A percentile compares a stretch with the other conserved stretches of the same genome.
These are phyloP conservation scores for Hyphopichia wangnamkhiaoensis DNA, from an alignment of 1,139 yeast species.

Conservation along the genomic window DNA sequence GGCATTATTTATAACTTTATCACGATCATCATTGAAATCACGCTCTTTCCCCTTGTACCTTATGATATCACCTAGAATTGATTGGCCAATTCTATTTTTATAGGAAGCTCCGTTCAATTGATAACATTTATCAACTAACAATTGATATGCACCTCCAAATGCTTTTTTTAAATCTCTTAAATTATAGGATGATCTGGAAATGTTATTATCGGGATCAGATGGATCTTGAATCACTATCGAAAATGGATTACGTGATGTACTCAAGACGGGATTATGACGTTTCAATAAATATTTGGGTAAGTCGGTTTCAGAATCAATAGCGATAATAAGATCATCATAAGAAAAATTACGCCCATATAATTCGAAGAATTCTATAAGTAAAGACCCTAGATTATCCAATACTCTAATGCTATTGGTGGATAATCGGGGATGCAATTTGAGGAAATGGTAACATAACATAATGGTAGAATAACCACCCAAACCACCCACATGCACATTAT, in stretches of 20 bases:
- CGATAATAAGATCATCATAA: slow-evolving; percentile 73
- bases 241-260: slow-evolving; percentile 58
- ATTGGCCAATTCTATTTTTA: slow-evolving; percentile 68
- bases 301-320: slow-evolving; percentile 53
- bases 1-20: slow-evolving; percentile 64
- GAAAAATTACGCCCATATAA: slow-evolving; percentile 93
- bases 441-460: slow-evolving; percentile 80
- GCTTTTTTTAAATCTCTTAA: slow-evolving; percentile 80
- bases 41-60: slow-evolving; percentile 73
- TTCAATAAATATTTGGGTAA: slow-evolving; percentile 59
- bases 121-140: slow-evolving; percentile 73
- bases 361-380: slow-evolving; percentile 90
- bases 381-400: slow-evolving; percentile 77
- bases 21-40: slow-evolving; percentile 79
- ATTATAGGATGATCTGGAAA: slow-evolving; percentile 84
- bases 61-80: slow-evolving; percentile 79
- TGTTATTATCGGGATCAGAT: slow-evolving; percentile 76
- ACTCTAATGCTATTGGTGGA: slow-evolving; percentile 68
- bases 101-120: slow-evolving; percentile 58
- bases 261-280: slow-evolving; percentile 52
- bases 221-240: slow-evolving; percentile 88
- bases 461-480: slow-evolving; percentile 93
- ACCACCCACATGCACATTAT: slow-evolving; percentile 96
- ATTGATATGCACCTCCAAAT: slow-evolving; percentile 88
- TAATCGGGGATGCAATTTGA: slow-evolving; percentile 78